Base-by-base conservation (phyloP, 139 green algal genomes). In the Limnomonas spitsbergensis region DNA sequence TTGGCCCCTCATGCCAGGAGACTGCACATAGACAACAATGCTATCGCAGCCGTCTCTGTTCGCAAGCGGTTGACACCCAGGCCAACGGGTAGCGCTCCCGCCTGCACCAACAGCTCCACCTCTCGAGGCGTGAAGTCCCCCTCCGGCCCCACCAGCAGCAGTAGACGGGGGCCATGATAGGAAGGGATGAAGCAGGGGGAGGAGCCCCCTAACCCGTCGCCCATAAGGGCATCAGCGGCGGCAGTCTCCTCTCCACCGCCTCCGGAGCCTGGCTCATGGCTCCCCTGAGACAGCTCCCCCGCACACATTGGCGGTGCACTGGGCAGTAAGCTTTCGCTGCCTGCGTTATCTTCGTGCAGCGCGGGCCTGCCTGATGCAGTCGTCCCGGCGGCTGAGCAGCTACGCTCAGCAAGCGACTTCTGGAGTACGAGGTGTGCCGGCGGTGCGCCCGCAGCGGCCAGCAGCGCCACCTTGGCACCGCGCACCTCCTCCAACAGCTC, bases 71-170 rank as follows among this genome's bases (percentile, higher is more conserved):
- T 47, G 24, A 24, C n/a, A 3, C 4, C 4, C 67, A 6, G 35
- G 3, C 67, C 47, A 61, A 20, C 20, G 47, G 47, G 47, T 29
- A 61, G 14, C 14, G 47, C 47, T 29, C 47, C 47, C 14, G 47
- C 47, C 20, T 61, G 14, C 47, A 61, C 47, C 20, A 61, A 20
- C 20, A 61, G 47, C 47, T 37, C 38, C 47, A 61, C 47, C 61
- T 72, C 61, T 37, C 9, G 9, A 24, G 61, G 61, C 7, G 61
- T 72, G 61, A 72, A 72, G 61, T 72, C 61, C 7, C 61, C 61
- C 29, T 72, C 61, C 27, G 61, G 61, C 7, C 61, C 61, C 6
- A 72, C 29, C 26, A 72, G 26, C 6, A 72, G 61, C 47, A 61
- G 47, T 61, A 61, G 14, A 20, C 47, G 47, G 47, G 47, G 47